Base-by-base conservation (phyloP, 148 eudicot species). In the Vaccinium corymbosum region DNA sequence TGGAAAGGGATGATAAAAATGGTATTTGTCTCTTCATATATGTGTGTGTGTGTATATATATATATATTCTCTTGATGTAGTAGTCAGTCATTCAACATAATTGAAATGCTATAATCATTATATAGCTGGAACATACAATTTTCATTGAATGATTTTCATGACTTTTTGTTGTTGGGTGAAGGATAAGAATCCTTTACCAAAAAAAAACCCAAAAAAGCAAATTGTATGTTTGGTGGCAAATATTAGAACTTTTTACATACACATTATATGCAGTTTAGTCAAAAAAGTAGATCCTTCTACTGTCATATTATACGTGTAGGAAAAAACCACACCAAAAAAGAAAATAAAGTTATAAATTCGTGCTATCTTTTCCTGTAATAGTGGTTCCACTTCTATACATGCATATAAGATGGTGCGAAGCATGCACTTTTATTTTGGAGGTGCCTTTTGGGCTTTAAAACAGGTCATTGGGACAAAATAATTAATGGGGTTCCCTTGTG, bases 201-300 rank as follows among this genome's bases (percentile, higher is more conserved):
- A 35, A 35, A 35, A 50, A 76, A 76, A 78, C 12, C 15, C n/a
- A 22, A 78, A 52, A 52, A 53, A 50, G 42, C 46, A 51, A n/a
- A 13, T 79, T 77, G 8, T 79, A 32, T 19, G 57, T 79, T 12
- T 55, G 66, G 66, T 79, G 81, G 62, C 66, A 42, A 42, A 16
- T 79, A 64, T 64, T 3, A 42, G 46, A 3, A 64, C 71, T 64
- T 64, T 64, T 64, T 22, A 22, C 71, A 10, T 64, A 64, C 70
- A 22, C 46, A 42, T 75, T 7, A 3, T 13, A 6, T 52, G 11
- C 42, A 56, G 6, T 57, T 79, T 56, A 56, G 81, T 79, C 81
- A 79, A 79, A 79, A 38, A 4, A 79, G 81, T 79, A 79, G 81
- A 79, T 79, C 62, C 81, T 79, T 19, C 50, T 29, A 16, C 20